A percentile compares a stretch with the other conserved stretches of the same genome.
Conservation (phyloP, 2,329 filamentous ascomycete species). For the Fusarium buharicum region DNA sequence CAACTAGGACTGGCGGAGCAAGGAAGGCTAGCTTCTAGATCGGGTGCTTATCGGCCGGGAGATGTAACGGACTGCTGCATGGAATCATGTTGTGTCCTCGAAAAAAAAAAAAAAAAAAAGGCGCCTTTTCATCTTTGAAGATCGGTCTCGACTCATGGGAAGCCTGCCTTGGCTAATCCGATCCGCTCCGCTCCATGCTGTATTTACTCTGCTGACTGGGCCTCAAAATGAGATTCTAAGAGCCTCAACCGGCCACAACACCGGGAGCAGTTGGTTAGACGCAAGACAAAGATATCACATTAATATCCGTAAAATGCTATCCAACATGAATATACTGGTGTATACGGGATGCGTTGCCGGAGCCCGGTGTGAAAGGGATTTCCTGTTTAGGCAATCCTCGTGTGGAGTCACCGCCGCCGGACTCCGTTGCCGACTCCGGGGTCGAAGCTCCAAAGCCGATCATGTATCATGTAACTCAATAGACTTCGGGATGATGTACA, state of each 20-base stretch:
- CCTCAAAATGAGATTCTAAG: neutral
- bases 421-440: slow-evolving; percentile 24
- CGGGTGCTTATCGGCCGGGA: slow-evolving; percentile 6
- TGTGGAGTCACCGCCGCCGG: slow-evolving; percentile 24
- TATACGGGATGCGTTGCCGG: slow-evolving; percentile 1
- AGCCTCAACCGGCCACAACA: neutral
- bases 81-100: slow-evolving; percentile 15
- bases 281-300: neutral
- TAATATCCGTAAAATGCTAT: slow-evolving; percentile 11
- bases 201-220: neutral
- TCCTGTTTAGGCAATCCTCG: slow-evolving; percentile 32
- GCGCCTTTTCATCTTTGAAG: neutral
- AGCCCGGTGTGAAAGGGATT: slow-evolving; percentile 8
- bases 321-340: neutral
- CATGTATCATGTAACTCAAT: neutral
- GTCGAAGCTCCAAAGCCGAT: slow-evolving; percentile 8
- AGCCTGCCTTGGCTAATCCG: slow-evolving; percentile 6
- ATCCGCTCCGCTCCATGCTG: neutral
- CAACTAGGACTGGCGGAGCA: slow-evolving; percentile 21
- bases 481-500: neutral
- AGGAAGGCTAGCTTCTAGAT: slow-evolving; percentile 8
- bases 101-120: neutral
- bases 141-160: slow-evolving; percentile 13
- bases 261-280: neutral
- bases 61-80: slow-evolving; percentile 9